These are phyloP conservation scores for Leptographium procerum DNA, from an alignment of 2,329 filamentous ascomycete species.

Conservation along the genomic window DNA sequence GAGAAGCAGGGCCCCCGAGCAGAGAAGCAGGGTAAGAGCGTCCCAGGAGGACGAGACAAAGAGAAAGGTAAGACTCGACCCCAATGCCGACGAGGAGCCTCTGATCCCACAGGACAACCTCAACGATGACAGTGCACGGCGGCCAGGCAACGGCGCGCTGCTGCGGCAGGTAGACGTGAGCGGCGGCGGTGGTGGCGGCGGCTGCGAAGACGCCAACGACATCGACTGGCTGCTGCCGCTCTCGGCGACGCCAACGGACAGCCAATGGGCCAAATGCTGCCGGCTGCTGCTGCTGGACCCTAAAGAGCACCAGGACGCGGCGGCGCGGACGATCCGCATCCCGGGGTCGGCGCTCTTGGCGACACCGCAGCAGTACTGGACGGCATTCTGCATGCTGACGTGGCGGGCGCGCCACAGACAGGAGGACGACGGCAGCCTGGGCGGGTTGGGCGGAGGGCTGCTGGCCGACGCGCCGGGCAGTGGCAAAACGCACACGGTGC, in stretches of 20 bases:
- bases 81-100: background rate
- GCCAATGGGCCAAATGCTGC: conserved; percentile 6
- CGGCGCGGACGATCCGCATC: conserved; percentile 4
- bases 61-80: background rate
- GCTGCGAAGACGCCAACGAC: background rate
- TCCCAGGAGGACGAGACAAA: background rate
- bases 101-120: background rate
- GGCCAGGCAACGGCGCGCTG: background rate
- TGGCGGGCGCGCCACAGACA: background rate
- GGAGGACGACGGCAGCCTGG: too few relatives aligned
- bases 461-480: conserved; percentile 9
- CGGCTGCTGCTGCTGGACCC: conserved; percentile 4
- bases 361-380: conserved; percentile 5
- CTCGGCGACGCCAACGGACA: background rate
- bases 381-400: conserved; percentile 6
- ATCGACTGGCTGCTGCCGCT: background rate
- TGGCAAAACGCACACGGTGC: conserved; percentile 5
- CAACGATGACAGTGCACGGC: background rate
- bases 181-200: background rate
- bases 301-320: conserved; percentile 1
- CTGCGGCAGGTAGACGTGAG: background rate
- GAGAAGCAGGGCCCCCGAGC: background rate
- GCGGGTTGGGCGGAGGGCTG: conserved; percentile 6
- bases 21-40: background rate
- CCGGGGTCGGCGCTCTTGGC: conserved; percentile 2